Base-by-base conservation (phyloP, 371 early-diverging fungal species). In the Apophysomyces ossiformis region DNA sequence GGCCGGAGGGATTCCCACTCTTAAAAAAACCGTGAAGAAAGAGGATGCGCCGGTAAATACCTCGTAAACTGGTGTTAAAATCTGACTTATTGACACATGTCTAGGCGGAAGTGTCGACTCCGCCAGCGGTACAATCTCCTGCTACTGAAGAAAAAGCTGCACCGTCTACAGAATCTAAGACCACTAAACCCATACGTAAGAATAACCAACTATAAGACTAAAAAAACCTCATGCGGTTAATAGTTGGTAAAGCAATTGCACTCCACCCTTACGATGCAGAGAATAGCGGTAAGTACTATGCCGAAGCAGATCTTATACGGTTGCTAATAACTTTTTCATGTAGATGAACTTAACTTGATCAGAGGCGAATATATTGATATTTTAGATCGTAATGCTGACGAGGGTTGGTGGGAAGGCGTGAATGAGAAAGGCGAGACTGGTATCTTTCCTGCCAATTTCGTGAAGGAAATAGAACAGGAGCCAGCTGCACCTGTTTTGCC, bases 321-420 rank as follows among this genome's bases (percentile, higher is more conserved):
- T 9, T 16, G 39, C 43, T 18, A 15, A 36, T 15, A 70, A 13
- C 13, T 41, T 41, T 13, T 13, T 41, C 41, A 41, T 41, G 13
- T 41, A 81, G 89, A 87, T 66, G 89, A 89, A 63, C 72, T 89
- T 47, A 60, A 69, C 15, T 60, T 89, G 11, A 68, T 74, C 50
- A 73, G 82, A 46, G 87, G 87, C 13, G 79, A 83, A 60, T 77
- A 82, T 37, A 67, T 89, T 8, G 74, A 75, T 11, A 76, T 87
- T 9, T 54, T 82, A 7, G 87, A 87, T 54, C 76, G 78, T 61
- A 63, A 74, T 41, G 85, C 76, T 2, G 82, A 86, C 60, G 80
- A 81, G 58, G 87, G 86, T 9, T 89, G 89, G 89, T 87, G 86
- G 87, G 72, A 69, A 56, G 89, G 89, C 18, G 75, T 69, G 37